A percentile compares a stretch with the other conserved stretches of the same genome.
These are phyloP conservation scores for Nicotiana knightiana DNA, from an alignment of 257 asterid genomes.

Conservation along the genomic window DNA sequence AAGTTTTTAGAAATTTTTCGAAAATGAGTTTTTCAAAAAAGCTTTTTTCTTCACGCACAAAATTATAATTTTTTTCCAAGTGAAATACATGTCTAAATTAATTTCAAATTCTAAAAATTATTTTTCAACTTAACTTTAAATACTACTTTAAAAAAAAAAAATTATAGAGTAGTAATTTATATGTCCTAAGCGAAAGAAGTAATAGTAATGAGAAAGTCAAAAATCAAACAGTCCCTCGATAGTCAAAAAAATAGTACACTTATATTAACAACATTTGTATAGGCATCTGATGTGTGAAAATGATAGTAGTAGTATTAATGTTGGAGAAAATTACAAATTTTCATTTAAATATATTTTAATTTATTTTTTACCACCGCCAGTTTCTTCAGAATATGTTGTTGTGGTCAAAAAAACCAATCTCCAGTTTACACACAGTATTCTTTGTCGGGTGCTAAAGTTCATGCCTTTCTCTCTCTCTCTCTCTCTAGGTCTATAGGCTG, in stretches of 20 bases:
- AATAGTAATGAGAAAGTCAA: not conserved
- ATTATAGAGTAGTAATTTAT: too few species aligned
- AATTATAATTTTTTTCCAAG: rapidly evolving
- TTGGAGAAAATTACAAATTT: not conserved
- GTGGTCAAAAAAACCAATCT: constrained; percentile 33
- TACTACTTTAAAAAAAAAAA: too few species aligned
- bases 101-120: too few species aligned
- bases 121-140: too few species aligned
- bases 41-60: too few species aligned
- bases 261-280: not conserved
- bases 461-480: constrained; percentile 13
- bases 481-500: not conserved
- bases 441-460: constrained; percentile 46
- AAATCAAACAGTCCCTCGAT: not conserved
- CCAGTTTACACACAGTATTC: constrained; percentile 33
- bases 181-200: too few species aligned
- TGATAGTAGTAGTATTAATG: not conserved
- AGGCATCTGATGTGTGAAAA: not conserved
- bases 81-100: too few species aligned
- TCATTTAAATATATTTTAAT: not conserved
- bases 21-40: rapidly evolving
- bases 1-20: too few species aligned
- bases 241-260: constrained; percentile 6
- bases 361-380: not conserved
- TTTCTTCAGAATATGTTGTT: not conserved